Percentiles rank a stretch among this genome's conserved stretches.
phyloP scores from a whole-genome alignment of 2,329 filamentous ascomycete genomes.

The Cladophialophora bantiana region DNA sequence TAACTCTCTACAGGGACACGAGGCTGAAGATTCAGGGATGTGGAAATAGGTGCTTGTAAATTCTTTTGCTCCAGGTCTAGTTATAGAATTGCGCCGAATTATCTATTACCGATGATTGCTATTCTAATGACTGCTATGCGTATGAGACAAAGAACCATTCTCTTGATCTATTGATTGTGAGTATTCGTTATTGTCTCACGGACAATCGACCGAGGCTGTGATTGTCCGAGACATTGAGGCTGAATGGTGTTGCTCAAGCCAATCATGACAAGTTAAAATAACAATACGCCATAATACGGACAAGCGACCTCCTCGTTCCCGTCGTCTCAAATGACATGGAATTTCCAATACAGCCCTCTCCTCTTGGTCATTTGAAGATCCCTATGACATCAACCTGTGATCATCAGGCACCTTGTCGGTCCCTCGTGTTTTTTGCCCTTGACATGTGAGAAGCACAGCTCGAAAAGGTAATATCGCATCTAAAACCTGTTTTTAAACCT shows the following conservation, averaged over 20 bases:
- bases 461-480: conserved; percentile 9
- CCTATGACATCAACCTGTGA: conserved; percentile 19
- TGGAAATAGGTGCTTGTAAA: neutral
- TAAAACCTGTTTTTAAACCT: conserved; percentile 12
- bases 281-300: neutral
- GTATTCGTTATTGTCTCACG: neutral
- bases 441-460: conserved; percentile 8
- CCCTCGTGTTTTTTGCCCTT: neutral
- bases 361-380: neutral
- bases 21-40: conserved; percentile 3
- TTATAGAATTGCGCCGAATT: neutral
- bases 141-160: neutral
- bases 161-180: neutral
- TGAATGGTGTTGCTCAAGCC: neutral
- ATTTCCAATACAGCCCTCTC: neutral
- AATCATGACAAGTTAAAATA: neutral
- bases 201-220: neutral
- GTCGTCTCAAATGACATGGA: neutral
- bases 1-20: neutral
- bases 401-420: conserved; percentile 8
- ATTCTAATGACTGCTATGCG: neutral
- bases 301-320: neutral
- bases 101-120: neutral
- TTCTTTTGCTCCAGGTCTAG: neutral
- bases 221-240: neutral